These are phyloP conservation scores for Colletotrichum cordylinicola DNA, from an alignment of 2,329 filamentous ascomycete genomes.

Conservation along the genomic window DNA sequence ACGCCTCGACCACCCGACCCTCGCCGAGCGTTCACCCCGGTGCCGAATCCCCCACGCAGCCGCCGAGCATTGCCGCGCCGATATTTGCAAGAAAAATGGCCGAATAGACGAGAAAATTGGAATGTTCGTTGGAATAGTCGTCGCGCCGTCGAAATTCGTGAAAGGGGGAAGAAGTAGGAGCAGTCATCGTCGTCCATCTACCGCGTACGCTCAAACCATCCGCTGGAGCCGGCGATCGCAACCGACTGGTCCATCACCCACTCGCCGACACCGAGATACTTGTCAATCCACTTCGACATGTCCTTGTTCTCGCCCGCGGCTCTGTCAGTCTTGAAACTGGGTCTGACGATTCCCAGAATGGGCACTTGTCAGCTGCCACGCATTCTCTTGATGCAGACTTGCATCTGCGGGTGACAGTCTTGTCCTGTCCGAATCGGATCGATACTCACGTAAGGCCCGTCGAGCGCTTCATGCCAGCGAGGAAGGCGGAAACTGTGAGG, in stretches of 20 bases:
- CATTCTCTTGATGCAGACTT: neutral
- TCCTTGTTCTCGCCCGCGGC: conserved; percentile 82
- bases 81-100: neutral
- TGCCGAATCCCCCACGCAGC: neutral
- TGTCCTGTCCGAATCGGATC: neutral
- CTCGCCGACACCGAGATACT: conserved; percentile 93
- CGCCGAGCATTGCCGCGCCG: conserved; percentile 4
- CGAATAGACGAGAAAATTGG: neutral
- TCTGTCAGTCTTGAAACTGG: conserved; percentile 87
- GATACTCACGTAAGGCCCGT: conserved; percentile 95
- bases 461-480: conserved; percentile 96
- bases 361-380: conserved; percentile 49
- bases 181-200: conserved; percentile 40
- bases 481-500: conserved; percentile 85
- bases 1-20: neutral
- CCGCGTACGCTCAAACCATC: conserved; percentile 90
- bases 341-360: conserved; percentile 52
- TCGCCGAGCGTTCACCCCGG: neutral
- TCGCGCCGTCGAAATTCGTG: neutral
- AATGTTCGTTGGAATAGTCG: neutral
- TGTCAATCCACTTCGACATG: conserved; percentile 86
- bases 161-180: neutral
- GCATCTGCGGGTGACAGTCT: neutral
- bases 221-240: conserved; percentile 84
- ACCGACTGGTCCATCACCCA: conserved; percentile 99